Evolutionary conservation across 208 protist species (phyloP).

Genomic region (Trypanosoma avium): DNA sequence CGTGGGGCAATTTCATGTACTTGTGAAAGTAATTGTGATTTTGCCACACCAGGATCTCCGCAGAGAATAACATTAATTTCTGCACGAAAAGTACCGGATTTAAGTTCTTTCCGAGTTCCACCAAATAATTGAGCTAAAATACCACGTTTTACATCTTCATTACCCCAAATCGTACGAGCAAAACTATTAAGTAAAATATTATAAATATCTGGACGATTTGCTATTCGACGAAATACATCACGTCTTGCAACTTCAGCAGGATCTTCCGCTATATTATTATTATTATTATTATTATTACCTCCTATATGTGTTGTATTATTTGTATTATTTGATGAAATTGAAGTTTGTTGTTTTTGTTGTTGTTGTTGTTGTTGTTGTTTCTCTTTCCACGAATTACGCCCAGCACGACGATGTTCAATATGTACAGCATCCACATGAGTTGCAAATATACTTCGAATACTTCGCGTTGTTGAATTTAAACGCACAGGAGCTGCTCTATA

Average conservation of each 20-base stretch:
- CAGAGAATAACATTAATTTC: slow-evolving; percentile 99
- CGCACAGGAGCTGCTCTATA: slow-evolving; percentile 94
- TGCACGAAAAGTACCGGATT: slow-evolving; percentile 80
- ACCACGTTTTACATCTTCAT: slow-evolving; percentile 99
- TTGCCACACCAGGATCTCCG: slow-evolving; percentile 99
- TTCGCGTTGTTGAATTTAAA: slow-evolving; percentile 93
- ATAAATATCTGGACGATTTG: slow-evolving; percentile 94
- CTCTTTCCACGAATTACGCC: slow-evolving; percentile 28
- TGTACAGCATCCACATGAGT: slow-evolving; percentile 98
- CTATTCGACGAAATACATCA: slow-evolving; percentile 76
- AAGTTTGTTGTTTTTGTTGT: slow-evolving; percentile 5
- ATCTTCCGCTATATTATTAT: neutral
- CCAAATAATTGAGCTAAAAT: slow-evolving; percentile 99
- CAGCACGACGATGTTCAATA: slow-evolving; percentile 87
- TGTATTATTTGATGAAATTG: neutral
- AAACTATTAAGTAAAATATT: slow-evolving; percentile 94
- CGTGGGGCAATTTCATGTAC: slow-evolving; percentile 98
- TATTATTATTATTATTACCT: neutral
- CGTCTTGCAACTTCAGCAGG: slow-evolving; percentile 58
- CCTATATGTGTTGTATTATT: neutral
- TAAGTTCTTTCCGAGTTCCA: slow-evolving; percentile 94
- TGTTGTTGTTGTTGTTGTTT: slow-evolving; percentile 18
- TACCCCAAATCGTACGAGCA: slow-evolving; percentile 97
- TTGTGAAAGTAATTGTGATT: slow-evolving; percentile 99
- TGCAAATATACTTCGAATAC: slow-evolving; percentile 94